Base-by-base conservation (phyloP, 2,329 filamentous ascomycete species). In the Colletotrichum tamarilloi region DNA sequence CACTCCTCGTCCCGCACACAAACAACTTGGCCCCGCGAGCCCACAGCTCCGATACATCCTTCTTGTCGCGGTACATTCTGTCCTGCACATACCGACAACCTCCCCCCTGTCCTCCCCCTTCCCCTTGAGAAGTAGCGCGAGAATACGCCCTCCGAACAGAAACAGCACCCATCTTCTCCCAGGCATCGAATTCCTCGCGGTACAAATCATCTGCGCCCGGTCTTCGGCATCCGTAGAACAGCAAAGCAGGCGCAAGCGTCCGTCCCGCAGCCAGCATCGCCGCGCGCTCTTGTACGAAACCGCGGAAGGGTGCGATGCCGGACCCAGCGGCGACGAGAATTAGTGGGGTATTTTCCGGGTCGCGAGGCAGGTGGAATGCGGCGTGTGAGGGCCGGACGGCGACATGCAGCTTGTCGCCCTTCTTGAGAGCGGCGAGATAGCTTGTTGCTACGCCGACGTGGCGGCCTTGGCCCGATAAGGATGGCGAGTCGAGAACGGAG, bases 371-470 rank as follows among this genome's bases (percentile, higher is more conserved):
- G 67, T 84, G 84, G 80, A 88, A 88, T 1, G 74, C 74, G 77
- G 5, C 76, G n/a, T 72, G 81, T 0, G 84, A 84, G 3, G 81
- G 82, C 1, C 85, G 84, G 22, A 87, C 82, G 0, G 91, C 78
- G 82, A 94, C 82, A 66, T 85, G 82, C 7, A 89, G 78, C 59
- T 82, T 80, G 76, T 89, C 85, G 52, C 82, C 82, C 0, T 81
- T 62, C 3, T 80, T 79, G 0, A 91, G 84, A 0, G 83, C 82
- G 1, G 88, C 85, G 11, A 93, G 86, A 80, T 91, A 93, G 68
- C 84, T 88, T 0, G 89, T 90, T 2, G 91, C 89, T 1, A 92
- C 90, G 63, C 92, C 92, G 7, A 88, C 78, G 81, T 90, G 86
- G 11, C 83, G 81, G 14, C 87, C 86, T 65, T 85, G 84, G 63